These are phyloP conservation scores for Spathaspora girioi DNA, from an alignment of 805 yeast species.

Conservation along the genomic window DNA sequence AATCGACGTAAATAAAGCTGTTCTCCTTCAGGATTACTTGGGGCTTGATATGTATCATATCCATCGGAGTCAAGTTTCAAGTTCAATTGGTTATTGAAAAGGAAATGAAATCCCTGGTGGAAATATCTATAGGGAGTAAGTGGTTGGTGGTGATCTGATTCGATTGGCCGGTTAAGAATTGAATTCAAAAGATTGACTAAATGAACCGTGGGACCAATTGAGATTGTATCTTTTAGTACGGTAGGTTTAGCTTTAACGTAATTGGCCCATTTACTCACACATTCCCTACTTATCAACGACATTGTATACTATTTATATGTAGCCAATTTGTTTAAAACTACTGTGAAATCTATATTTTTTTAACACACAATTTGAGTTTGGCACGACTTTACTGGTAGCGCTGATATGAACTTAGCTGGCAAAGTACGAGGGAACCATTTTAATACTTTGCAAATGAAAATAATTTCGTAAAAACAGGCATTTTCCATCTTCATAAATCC, in stretches of 20 bases:
- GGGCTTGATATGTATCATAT: conserved; percentile 76
- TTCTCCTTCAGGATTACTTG: conserved; percentile 24
- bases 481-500: no score
- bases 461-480: no score
- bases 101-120: conserved; percentile 55
- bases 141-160: not conserved
- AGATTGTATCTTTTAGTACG: conserved; percentile 16
- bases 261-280: conserved; percentile 16
- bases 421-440: no score
- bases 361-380: not conserved
- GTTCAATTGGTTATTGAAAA: conserved; percentile 62
- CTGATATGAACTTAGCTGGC: no score
- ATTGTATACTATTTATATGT: not conserved
- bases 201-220: conserved; percentile 18
- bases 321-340: not conserved
- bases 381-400: not conserved
- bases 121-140: not conserved
- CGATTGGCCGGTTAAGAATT: conserved; percentile 6
- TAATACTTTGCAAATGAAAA: no score
- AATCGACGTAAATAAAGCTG: conserved; percentile 54
- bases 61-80: conserved; percentile 62
- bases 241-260: conserved; percentile 15
- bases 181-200: conserved; percentile 13
- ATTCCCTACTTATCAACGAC: not conserved
- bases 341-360: no score